Evolutionary conservation across 2,329 filamentous ascomycete genomes (phyloP).

Genomic region (Sclerotinia minor): DNA sequence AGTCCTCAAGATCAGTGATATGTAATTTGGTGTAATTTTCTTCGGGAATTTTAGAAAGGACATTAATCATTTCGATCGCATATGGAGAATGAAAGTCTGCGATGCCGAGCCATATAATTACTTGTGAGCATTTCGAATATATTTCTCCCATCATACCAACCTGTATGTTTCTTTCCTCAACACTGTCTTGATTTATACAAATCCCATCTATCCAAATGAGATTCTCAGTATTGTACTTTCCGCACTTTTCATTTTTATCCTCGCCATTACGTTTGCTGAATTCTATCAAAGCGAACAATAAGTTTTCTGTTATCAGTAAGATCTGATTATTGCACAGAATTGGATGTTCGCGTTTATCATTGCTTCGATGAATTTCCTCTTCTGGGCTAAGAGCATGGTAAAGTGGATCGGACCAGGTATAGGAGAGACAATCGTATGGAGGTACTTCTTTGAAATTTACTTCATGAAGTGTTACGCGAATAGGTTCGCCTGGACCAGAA

Average conservation of each 20-base stretch:
- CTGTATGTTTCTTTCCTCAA: slow-evolving; percentile 23
- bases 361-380: slow-evolving; percentile 7
- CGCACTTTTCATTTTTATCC: not conserved
- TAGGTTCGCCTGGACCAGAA: slow-evolving; percentile 8
- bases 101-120: slow-evolving; percentile 28
- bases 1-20: slow-evolving; percentile 18
- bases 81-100: slow-evolving; percentile 15
- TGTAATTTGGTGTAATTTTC: not conserved
- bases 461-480: slow-evolving; percentile 13
- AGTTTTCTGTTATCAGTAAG: slow-evolving; percentile 1
- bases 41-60: slow-evolving; percentile 7
- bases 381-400: slow-evolving; percentile 16
- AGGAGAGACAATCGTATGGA: slow-evolving; percentile 24
- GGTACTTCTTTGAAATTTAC: slow-evolving; percentile 1
- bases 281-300: not conserved
- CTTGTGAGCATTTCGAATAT: slow-evolving; percentile 21
- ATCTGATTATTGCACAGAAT: slow-evolving; percentile 15
- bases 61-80: slow-evolving; percentile 17
- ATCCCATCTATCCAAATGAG: slow-evolving; percentile 30
- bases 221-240: not conserved
- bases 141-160: slow-evolving; percentile 28
- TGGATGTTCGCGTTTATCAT: not conserved
- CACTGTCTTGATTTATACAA: slow-evolving; percentile 29
- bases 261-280: not conserved
- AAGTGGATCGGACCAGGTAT: slow-evolving; percentile 25